Base-by-base conservation (phyloP, 1,284 basidiomycete species). In the Ustilago shanxiensis region DNA sequence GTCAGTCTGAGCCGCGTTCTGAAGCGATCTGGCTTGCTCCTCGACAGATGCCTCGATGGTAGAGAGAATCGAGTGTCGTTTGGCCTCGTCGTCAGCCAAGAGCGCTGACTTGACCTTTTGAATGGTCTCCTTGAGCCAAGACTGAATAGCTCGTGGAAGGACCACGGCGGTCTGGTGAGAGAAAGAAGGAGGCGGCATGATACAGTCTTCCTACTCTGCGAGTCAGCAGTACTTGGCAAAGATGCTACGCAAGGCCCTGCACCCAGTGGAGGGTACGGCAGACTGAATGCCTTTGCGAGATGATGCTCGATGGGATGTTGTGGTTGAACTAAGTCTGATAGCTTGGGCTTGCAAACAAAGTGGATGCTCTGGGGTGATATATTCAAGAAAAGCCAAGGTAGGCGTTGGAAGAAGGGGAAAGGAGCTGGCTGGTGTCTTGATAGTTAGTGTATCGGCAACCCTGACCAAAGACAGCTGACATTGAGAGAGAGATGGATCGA, bases 401-500 rank as follows among this genome's bases (percentile, higher is more conserved):
- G 35, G 22, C 18, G 24, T 9, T 11, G 18, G 37, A 26, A 24
- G 51, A 20, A 26, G 55, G 26, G 45, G 2, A 10, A 18, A 39
- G 16, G 31, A 56, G 56, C 55, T 76, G 73, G 62, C 69, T 72
- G 56, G 73, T 72, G 73, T 76, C 73, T 68, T 67, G 73, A 56
- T 66, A 76, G 53, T 72, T 60, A 57, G 73, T 53, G 58, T 76
- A 76, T 51, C 58, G 69, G 68, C 73, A 76, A 72, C 68, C 68
- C 64, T 72, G 73, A 68, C 68, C 73, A 62, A 76, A 76, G 59
- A 66, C 52, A 56, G 61, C 68, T 65, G 73, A 76, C 73, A 76
- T 76, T 59, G 68, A 68, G 72, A 37, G 60, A 39, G 56, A 56
- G 41, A n/a, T 39, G 29, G 44, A 14, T 44, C 29, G 37, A 60